These are phyloP conservation scores for Mentha longifolia DNA, from an alignment of 257 asterid genomes.

Conservation along the genomic window DNA sequence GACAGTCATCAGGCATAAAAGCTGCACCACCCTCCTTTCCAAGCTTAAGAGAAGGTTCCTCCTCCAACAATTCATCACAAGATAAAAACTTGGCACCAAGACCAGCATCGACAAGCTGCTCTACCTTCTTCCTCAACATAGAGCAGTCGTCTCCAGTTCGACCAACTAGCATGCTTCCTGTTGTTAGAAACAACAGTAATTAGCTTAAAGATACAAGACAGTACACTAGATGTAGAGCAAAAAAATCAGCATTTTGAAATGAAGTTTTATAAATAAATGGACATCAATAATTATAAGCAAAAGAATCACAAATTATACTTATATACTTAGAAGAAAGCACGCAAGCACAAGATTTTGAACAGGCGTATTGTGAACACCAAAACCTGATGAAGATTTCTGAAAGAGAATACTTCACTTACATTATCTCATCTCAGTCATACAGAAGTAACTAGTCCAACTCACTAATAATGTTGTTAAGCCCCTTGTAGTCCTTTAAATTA, in stretches of 20 bases:
- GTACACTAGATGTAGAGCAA: slow-evolving; percentile 23
- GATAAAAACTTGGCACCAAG: slow-evolving; percentile 66
- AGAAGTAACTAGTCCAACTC: too few species aligned
- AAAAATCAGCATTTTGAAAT: slow-evolving; percentile 1
- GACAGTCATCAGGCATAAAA: slow-evolving; percentile 82
- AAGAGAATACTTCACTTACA: neutral
- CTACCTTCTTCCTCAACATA: slow-evolving; percentile 52
- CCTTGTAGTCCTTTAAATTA: neutral
- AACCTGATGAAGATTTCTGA: slow-evolving; percentile 6
- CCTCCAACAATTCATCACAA: slow-evolving; percentile 56
- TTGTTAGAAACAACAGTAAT: slow-evolving; percentile 26
- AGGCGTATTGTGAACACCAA: neutral
- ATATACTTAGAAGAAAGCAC: neutral
- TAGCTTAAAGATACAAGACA: slow-evolving; percentile 10
- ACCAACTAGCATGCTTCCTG: slow-evolving; percentile 92
- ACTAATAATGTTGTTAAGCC: too few species aligned
- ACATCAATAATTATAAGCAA: neutral
- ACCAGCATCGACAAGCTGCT: slow-evolving; percentile 76
- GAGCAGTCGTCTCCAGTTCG: slow-evolving; percentile 67
- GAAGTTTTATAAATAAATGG: neutral
- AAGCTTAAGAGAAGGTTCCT: slow-evolving; percentile 80
- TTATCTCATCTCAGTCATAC: too few species aligned
- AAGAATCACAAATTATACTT: neutral
- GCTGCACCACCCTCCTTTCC: slow-evolving; percentile 79
- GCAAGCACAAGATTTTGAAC: slow-evolving; percentile 19